phyloP scores from a whole-genome alignment of 2,329 filamentous ascomycete genomes.

The Diaporthe ilicicola region DNA sequence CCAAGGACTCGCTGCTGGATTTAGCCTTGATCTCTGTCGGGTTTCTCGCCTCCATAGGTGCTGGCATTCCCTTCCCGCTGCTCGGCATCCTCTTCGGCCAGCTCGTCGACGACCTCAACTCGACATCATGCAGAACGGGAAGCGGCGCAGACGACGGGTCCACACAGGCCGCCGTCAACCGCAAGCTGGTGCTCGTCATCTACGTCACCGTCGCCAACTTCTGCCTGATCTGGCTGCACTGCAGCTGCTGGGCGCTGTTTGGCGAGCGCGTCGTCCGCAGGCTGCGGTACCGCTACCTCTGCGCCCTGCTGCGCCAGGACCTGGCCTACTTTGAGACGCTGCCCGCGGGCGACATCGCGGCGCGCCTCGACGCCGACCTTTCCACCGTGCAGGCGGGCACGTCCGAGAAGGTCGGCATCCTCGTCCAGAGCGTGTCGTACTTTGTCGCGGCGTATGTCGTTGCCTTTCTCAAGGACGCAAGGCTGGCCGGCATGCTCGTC shows the following conservation, averaged over 20 bases:
- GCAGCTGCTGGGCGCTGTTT: slow-evolving; percentile 44
- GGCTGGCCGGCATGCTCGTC: slow-evolving; percentile 65
- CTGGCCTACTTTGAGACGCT: slow-evolving; percentile 66
- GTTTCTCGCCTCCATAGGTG: slow-evolving; percentile 3
- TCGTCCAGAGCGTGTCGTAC: slow-evolving; percentile 63
- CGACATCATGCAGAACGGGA: neutral
- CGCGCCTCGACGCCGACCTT: slow-evolving; percentile 67
- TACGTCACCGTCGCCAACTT: slow-evolving; percentile 19
- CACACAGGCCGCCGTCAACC: slow-evolving; percentile 8
- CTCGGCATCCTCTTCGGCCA: slow-evolving; percentile 22
- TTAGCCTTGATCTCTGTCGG: neutral
- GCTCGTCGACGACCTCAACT: slow-evolving; percentile 21
- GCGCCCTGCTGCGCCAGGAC: slow-evolving; percentile 63
- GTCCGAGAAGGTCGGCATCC: slow-evolving; percentile 69
- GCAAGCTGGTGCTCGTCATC: slow-evolving; percentile 2
- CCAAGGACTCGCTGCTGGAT: neutral
- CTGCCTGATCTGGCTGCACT: slow-evolving; percentile 22
- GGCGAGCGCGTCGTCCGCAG: slow-evolving; percentile 65
- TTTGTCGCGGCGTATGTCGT: slow-evolving; percentile 69
- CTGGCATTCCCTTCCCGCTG: slow-evolving; percentile 24
- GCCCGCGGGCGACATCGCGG: slow-evolving; percentile 64
- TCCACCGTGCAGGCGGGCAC: slow-evolving; percentile 67
- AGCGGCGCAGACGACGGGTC: neutral
- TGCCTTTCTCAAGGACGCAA: slow-evolving; percentile 66
- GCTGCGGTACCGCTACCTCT: slow-evolving; percentile 63